These are phyloP conservation scores for Aurantiochytrium sp. DNA, from an alignment of 108 stramenopile species.

Conservation along the genomic window DNA sequence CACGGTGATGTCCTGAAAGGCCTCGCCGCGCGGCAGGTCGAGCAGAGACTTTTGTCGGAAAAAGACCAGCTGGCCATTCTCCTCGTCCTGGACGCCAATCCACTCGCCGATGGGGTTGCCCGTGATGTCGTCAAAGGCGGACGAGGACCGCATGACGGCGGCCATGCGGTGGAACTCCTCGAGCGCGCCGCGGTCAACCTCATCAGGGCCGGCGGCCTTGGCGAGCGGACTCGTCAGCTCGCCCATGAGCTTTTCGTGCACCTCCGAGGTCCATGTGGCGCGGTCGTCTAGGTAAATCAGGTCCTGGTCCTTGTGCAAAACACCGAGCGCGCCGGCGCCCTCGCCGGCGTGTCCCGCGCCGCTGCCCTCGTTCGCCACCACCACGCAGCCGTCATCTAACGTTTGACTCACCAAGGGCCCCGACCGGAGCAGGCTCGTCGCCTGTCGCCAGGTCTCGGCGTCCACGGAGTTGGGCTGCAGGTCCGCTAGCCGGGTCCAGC, in stretches of 20 bases:
- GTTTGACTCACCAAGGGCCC: no score
- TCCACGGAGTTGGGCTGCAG: no score
- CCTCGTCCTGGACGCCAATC: background rate
- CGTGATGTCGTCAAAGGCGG: background rate
- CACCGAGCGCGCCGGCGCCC: no score
- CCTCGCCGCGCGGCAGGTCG: background rate
- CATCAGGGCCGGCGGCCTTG: background rate
- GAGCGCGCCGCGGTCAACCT: background rate
- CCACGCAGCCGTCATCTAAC: no score
- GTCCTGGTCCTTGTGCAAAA: background rate
- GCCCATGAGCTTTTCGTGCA: background rate
- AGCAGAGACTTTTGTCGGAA: background rate
- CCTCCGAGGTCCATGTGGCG: background rate
- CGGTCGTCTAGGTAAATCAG: background rate
- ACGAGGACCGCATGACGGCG: background rate
- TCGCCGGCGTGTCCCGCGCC: no score
- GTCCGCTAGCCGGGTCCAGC: no score
- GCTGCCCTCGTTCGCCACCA: no score
- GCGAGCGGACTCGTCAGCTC: background rate
- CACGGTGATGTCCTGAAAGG: background rate
- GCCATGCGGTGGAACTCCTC: background rate
- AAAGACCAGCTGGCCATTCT: background rate
- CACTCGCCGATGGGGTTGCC: background rate
- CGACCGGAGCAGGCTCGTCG: no score
- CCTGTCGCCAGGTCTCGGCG: no score